Evolutionary conservation across 2,329 filamentous ascomycete genomes (phyloP).

Genomic region (Chrysosporium keratinophilum): DNA sequence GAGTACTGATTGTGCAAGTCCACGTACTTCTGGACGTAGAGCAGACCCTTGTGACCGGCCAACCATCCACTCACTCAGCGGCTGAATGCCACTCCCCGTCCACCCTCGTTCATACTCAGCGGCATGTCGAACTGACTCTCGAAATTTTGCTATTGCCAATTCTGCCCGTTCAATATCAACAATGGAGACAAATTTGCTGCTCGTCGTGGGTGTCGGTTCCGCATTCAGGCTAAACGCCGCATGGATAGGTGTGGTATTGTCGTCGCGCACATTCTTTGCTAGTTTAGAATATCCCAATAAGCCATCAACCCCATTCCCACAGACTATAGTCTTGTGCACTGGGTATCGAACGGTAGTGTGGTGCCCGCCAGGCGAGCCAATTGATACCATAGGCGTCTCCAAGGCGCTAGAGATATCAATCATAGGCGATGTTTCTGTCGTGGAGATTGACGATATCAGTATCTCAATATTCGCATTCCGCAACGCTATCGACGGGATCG

Average conservation of each 20-base stretch:
- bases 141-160: conserved; percentile 55
- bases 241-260: conserved; percentile 23
- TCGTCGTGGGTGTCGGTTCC: conserved; percentile 33
- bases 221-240: conserved; percentile 39
- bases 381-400: conserved; percentile 65
- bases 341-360: conserved; percentile 63
- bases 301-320: conserved; percentile 62
- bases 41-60: conserved; percentile 34
- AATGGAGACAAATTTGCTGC: conserved; percentile 32
- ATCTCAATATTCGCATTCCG: conserved; percentile 50
- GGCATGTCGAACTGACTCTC: conserved; percentile 58
- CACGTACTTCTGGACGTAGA: conserved; percentile 56
- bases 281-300: conserved; percentile 37
- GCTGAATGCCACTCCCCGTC: conserved; percentile 60
- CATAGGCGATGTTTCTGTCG: conserved; percentile 38
- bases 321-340: conserved; percentile 69
- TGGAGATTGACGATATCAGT: conserved; percentile 45
- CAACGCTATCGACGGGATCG: conserved; percentile 47
- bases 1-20: conserved; percentile 58
- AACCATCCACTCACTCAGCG: conserved; percentile 55
- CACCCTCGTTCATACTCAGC: conserved; percentile 63
- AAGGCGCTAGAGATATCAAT: conserved; percentile 51
- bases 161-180: conserved; percentile 56
- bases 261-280: conserved; percentile 23
- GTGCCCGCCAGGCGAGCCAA: conserved; percentile 53